Evolutionary conservation across 257 asterid species (phyloP).

Genomic region (Salvia rosmarinus): DNA sequence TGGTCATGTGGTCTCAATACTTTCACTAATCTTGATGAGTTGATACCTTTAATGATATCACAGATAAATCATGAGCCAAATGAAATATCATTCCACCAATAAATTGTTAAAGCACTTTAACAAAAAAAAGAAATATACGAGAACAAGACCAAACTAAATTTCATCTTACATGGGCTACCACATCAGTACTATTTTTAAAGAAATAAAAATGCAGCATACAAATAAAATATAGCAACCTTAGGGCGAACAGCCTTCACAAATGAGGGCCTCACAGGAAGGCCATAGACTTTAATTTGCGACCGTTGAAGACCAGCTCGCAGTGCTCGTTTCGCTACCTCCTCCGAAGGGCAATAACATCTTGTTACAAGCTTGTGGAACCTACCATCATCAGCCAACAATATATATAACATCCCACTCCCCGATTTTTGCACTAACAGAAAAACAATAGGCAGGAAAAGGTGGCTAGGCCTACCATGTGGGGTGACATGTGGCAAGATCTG

Average conservation of each 20-base stretch:
- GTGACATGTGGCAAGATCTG: conserved; percentile 94
- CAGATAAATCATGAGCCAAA: conserved; percentile 8
- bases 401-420: conserved; percentile 28
- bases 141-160: not conserved
- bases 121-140: not conserved
- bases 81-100: not conserved
- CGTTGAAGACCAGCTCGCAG: conserved; percentile 85
- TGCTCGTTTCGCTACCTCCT: conserved; percentile 95
- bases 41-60: not conserved
- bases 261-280: conserved; percentile 98
- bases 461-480: conserved; percentile 83
- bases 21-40: not conserved
- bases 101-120: conserved; percentile 5
- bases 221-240: conserved; percentile 54
- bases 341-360: conserved; percentile 94
- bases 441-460: conserved; percentile 27
- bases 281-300: conserved; percentile 85
- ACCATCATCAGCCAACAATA: conserved; percentile 33
- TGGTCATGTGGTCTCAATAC: not conserved
- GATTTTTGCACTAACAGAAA: not conserved
- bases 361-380: conserved; percentile 99
- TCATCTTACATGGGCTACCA: not conserved
- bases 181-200: conserved; percentile 2
- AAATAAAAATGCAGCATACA: not conserved
- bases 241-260: conserved; percentile 85